Evolutionary conservation across 345 rosid species (phyloP), one percentile per base, ranked within the genome.

Genomic region (Eucalyptus camaldulensis): DNA sequence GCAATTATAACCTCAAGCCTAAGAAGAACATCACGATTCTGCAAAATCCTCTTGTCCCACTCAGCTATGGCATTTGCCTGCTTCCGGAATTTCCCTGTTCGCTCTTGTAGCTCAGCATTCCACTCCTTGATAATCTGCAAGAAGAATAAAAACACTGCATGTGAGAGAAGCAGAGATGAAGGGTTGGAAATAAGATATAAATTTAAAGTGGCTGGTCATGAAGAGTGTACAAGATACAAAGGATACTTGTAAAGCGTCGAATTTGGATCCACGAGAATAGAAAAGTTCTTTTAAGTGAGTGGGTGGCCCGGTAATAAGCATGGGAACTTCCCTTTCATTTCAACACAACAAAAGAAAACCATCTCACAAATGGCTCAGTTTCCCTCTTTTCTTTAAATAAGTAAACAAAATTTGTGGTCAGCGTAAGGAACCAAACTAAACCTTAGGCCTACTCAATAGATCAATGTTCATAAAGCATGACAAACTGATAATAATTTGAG

Each of bases 31-130:
- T 97, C 99, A 87, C 99, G 99, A 89, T 98, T 98, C 87, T 93
- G 98, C 96, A 97, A 94, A 93, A 98, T 98, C 89, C 99, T 94
- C 92, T 96, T 96, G 91, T 98, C 99, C 99, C 99, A 98, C 87
- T 96, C 99, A 91, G 99, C 98, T 89, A 98, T 94, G 56, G 99
- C 99, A 93, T 90, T 93, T 86, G 99, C 99, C 90, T 98, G 99
- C 93, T 96, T 98, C 69, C 94, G 92, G 89, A 98, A 98, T 90
- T 96, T 98, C 90, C 96, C 97, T 53, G 99, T 94, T 88, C 98
- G 95, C 93, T 96, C 98, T 92, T 96, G 99, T 89, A 98, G 94
- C 93, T 98, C 99, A 88, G 95, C 90, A 89, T 98, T 98, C 99
- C 99, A 97, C 91, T 96, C 98, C 92, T 95, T 98, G 92, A 98